These are phyloP conservation scores for Blastobotrys capitulatus DNA, from an alignment of 1,139 yeast genomes.

Conservation along the genomic window DNA sequence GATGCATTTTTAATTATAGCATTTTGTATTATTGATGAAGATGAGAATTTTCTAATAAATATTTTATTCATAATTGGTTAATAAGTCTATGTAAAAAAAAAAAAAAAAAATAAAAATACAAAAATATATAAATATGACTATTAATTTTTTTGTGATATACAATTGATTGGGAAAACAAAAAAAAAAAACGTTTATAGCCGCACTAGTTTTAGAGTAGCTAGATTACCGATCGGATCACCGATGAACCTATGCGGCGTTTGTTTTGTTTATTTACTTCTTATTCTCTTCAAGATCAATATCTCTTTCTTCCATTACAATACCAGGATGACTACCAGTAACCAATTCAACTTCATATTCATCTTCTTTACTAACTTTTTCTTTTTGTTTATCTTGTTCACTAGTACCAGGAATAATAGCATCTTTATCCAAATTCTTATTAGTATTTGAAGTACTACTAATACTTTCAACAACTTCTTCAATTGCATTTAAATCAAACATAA, in stretches of 20 bases:
- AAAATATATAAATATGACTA: too few relatives aligned
- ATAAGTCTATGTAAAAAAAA: too few relatives aligned
- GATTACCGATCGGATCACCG: too few relatives aligned
- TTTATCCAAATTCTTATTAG: slow-evolving; percentile 11
- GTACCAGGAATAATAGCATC: slow-evolving; percentile 11
- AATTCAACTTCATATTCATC: slow-evolving; percentile 9
- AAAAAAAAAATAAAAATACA: too few relatives aligned
- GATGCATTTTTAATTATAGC: neutral
- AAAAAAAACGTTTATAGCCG: too few relatives aligned
- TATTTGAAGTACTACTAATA: slow-evolving; percentile 14
- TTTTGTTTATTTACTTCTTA: too few relatives aligned
- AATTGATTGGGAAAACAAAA: too few relatives aligned
- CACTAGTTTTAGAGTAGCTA: too few relatives aligned
- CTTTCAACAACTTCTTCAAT: slow-evolving; percentile 30
- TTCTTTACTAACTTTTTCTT: slow-evolving; percentile 6
- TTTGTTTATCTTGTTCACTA: slow-evolving; percentile 5
- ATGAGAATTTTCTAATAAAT: too few relatives aligned
- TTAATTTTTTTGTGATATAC: too few relatives aligned
- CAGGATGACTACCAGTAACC: slow-evolving; percentile 5
- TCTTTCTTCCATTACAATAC: slow-evolving; percentile 1
- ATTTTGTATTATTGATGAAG: neutral
- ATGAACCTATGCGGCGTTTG: too few relatives aligned
- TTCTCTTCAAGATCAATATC: neutral
- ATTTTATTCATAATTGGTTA: too few relatives aligned
- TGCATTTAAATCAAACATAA: slow-evolving; percentile 37